Evolutionary conservation across 306 rosid genomes (phyloP).

Genomic region (Gleditsia sinensis): DNA sequence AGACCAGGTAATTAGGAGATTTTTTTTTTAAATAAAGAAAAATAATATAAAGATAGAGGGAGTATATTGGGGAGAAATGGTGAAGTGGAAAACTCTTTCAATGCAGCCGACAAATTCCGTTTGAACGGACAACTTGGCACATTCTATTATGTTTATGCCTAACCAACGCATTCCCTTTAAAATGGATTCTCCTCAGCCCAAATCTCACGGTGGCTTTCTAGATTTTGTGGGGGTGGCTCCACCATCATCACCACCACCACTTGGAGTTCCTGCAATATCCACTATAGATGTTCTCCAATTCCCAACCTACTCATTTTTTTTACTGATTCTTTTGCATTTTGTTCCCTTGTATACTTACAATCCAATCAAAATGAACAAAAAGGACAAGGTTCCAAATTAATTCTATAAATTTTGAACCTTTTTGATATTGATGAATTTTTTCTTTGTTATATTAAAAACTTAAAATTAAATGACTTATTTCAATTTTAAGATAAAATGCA

Average conservation of each 20-base stretch:
- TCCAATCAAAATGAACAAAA: not conserved
- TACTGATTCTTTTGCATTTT: not conserved
- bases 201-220: constrained; percentile 31
- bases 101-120: no score
- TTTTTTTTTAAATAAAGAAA: no score
- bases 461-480: no score
- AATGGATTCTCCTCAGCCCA: constrained; percentile 19
- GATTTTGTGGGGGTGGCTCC: constrained; percentile 50
- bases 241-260: constrained; percentile 25
- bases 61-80: no score
- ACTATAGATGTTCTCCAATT: not conserved
- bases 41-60: no score
- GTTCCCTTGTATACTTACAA: not conserved
- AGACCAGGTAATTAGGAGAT: no score
- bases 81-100: no score
- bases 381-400: not conserved
- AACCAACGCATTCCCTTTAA: no score
- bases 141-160: no score
- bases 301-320: not conserved
- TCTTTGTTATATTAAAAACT: not conserved
- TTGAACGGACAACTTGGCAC: no score
- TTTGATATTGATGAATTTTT: not conserved
- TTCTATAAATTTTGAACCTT: not conserved
- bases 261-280: not conserved
- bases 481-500: no score